These are phyloP conservation scores for Hypomyces rosellus DNA, from an alignment of 2,329 filamentous ascomycete species.

Conservation along the genomic window DNA sequence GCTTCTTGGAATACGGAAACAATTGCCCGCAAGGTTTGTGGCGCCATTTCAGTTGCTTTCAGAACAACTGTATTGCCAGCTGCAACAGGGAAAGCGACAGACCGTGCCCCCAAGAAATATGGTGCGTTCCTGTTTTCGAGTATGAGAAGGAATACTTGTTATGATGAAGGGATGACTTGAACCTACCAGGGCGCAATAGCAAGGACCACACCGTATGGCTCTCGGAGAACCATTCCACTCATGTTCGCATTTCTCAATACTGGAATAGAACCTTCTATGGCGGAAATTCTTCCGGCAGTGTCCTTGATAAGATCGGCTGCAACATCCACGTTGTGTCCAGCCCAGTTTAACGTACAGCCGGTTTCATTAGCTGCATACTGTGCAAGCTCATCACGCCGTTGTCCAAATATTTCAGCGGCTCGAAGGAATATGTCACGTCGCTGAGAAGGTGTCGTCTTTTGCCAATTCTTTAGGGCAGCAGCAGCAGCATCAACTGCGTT, in stretches of 20 bases:
- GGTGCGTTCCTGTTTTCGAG: slow-evolving; percentile 37
- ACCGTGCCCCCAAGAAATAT: slow-evolving; percentile 46
- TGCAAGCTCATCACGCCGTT: slow-evolving; percentile 53
- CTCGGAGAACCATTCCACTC: slow-evolving; percentile 32
- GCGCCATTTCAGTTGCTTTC: slow-evolving; percentile 64
- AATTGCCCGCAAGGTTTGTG: slow-evolving; percentile 57
- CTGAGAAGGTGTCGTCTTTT: slow-evolving; percentile 49
- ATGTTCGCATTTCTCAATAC: slow-evolving; percentile 22
- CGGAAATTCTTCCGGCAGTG: slow-evolving; percentile 36
- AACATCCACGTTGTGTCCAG: slow-evolving; percentile 32
- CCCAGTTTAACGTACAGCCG: slow-evolving; percentile 33
- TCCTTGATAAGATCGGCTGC: slow-evolving; percentile 35
- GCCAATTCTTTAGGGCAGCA: slow-evolving; percentile 65
- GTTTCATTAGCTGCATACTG: slow-evolving; percentile 52
- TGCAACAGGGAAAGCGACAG: slow-evolving; percentile 60
- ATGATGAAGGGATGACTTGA: no score
- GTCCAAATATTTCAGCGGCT: slow-evolving; percentile 58
- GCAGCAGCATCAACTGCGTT: slow-evolving; percentile 49
- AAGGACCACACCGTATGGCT: background rate
- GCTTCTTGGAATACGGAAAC: slow-evolving; percentile 62
- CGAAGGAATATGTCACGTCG: slow-evolving; percentile 66
- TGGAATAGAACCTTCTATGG: slow-evolving; percentile 33
- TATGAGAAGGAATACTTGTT: no score
- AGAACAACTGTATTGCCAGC: slow-evolving; percentile 69
- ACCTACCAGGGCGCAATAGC: slow-evolving; percentile 51